Percentiles rank a stretch among this genome's conserved stretches.
Conservation (phyloP, 805 yeast species). For the Lipomyces starkeyi region DNA sequence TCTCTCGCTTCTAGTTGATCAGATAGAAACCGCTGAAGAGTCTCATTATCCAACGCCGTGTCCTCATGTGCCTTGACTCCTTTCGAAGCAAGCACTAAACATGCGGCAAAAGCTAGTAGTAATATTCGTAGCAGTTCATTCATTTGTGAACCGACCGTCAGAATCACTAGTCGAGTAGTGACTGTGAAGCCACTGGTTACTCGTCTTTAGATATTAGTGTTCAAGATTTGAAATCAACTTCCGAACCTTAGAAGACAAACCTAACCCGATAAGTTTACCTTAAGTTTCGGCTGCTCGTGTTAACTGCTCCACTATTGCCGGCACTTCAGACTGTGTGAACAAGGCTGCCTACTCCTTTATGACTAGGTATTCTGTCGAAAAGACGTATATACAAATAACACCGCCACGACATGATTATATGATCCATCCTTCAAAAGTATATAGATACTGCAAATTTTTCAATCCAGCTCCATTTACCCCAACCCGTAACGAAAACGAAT, state of each 20-base stretch:
- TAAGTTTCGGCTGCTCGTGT: no score
- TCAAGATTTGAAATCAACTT: background rate
- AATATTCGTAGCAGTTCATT: background rate
- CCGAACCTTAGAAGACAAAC: background rate
- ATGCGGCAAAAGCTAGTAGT: background rate
- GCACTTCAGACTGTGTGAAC: no score
- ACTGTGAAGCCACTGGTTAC: background rate
- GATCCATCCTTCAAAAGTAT: background rate
- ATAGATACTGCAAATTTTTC: no score
- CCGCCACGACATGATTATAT: no score
- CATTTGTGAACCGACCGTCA: background rate
- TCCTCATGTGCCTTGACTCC: background rate
- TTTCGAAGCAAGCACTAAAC: background rate
- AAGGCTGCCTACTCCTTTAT: no score
- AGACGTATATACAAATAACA: no score
- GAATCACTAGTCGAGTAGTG: background rate
- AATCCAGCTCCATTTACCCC: background rate
- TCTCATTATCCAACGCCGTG: background rate
- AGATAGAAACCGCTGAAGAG: conserved; percentile 5
- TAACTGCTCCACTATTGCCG: no score
- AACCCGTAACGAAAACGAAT: background rate
- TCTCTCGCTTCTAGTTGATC: background rate
- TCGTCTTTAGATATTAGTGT: background rate
- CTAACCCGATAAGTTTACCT: background rate
- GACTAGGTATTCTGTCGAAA: no score